These are phyloP conservation scores for Thamnidium elegans DNA, from an alignment of 192 early-diverging fungal genomes.

Conservation along the genomic window DNA sequence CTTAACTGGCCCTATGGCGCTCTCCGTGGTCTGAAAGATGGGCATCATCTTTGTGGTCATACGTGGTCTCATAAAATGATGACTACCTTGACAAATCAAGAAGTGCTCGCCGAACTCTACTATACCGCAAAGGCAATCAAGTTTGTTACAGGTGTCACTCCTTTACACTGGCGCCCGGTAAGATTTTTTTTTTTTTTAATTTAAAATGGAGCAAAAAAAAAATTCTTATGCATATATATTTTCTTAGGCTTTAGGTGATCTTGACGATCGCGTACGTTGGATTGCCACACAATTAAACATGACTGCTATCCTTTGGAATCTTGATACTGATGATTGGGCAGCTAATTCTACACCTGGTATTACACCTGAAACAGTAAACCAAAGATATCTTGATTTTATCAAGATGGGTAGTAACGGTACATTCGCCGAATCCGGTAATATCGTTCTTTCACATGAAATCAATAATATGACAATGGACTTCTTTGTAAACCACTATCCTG, in stretches of 20 bases:
- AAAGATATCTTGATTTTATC: conserved; percentile 29
- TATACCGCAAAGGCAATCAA: conserved; percentile 49
- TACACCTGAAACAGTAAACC: conserved; percentile 23
- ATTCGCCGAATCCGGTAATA: conserved; percentile 31
- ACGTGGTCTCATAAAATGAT: conserved; percentile 60
- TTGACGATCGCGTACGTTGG: conserved; percentile 57
- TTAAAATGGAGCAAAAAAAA: neutral
- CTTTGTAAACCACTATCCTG: conserved; percentile 42
- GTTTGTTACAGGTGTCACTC: conserved; percentile 39
- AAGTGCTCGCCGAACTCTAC: conserved; percentile 57
- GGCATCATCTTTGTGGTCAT: conserved; percentile 64
- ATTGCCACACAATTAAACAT: conserved; percentile 49
- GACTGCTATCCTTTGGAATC: conserved; percentile 40
- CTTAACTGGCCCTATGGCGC: conserved; percentile 44
- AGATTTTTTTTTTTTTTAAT: neutral
- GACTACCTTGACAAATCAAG: conserved; percentile 46
- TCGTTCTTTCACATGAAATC: conserved; percentile 46
- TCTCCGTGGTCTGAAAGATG: conserved; percentile 45
- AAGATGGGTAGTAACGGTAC: conserved; percentile 38
- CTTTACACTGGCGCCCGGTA: conserved; percentile 38
- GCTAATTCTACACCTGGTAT: conserved; percentile 14
- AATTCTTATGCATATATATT: neutral
- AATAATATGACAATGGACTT: conserved; percentile 41
- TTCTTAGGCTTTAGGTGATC: conserved; percentile 49
- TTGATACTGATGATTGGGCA: conserved; percentile 40